Evolutionary conservation across 495 filamentous ascomycete genomes (phyloP), one percentile per base, ranked within the genome.

Genomic region (Hypoxylon intermedium): DNA sequence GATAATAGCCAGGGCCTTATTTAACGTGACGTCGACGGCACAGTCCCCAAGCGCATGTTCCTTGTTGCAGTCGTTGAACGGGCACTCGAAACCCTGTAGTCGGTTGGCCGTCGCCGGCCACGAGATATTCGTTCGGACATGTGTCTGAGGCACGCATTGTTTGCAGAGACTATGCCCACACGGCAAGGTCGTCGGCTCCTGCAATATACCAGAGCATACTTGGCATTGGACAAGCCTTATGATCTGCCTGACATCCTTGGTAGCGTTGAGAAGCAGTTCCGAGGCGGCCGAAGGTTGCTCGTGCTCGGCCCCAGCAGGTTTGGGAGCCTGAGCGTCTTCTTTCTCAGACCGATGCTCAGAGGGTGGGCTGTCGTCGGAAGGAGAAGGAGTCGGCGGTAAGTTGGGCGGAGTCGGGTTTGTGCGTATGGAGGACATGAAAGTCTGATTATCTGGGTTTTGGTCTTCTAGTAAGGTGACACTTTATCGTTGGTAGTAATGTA

Each of bases 131-230:
- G 75, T 76, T 20, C 91, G 81, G 16, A 72, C 64, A 60, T 85
- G 82, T 4, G 83, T 65, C 24, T 80, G 70, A 5, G 93, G 92
- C 1, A 96, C 74, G 73, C 93, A 97, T 13, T 67, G 68, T 55
- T 82, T 84, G 74, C 93, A 97, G 5, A 96, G 62, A 5, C 87
- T 83, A 68, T 89, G 84, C 2, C 93, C 92, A 68, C 93, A 97
- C 2, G 92, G 92, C 13, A 97, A 76, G 3, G 89, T 90, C 37
- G 90, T 77, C 9, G 93, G 91, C 0, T 80, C 76, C 23, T 73
- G 79, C 2, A 93, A 76, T 2, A 88, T 89, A 11, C 74, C 76
- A 9, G 88, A 90, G 70, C 93, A 97, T 59, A 82, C 74, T 16
- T 80, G 77, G 69, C 92, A 97, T 71, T 93, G 89, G 13, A 92